These are phyloP conservation scores for Hymenochaete sp. DNA, from an alignment of 1,284 basidiomycete genomes.

Conservation along the genomic window DNA sequence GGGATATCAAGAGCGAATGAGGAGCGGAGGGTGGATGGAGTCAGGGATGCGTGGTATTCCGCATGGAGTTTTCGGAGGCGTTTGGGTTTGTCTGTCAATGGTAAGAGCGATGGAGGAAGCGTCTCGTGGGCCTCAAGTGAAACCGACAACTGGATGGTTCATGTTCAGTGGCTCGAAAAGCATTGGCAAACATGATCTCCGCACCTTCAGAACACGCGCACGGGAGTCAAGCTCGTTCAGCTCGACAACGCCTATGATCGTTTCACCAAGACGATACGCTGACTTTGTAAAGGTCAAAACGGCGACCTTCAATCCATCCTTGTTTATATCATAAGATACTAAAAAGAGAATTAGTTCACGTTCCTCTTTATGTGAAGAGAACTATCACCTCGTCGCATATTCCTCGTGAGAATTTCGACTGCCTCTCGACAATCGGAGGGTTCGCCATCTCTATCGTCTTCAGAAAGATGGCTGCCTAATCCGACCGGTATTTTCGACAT, in stretches of 20 bases:
- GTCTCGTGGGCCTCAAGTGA: conserved; percentile 80
- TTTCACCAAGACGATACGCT: conserved; percentile 84
- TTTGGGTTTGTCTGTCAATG: conserved; percentile 28
- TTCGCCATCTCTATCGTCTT: conserved; percentile 31
- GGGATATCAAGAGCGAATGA: conserved; percentile 87
- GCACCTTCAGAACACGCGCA: conserved; percentile 68
- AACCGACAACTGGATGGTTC: conserved; percentile 56
- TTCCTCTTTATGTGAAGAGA: background rate
- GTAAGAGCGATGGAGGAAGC: conserved; percentile 51
- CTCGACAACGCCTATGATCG: conserved; percentile 79
- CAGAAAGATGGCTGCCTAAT: background rate
- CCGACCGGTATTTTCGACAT: background rate
- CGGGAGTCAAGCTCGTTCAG: conserved; percentile 59
- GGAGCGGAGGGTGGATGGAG: conserved; percentile 60
- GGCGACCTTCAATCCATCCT: conserved; percentile 81
- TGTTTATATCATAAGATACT: conserved; percentile 91
- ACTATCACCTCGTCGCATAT: conserved; percentile 70
- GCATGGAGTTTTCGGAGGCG: conserved; percentile 67
- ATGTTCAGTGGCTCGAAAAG: conserved; percentile 3
- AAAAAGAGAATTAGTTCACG: conserved; percentile 4
- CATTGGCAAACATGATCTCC: conserved; percentile 19
- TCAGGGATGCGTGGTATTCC: conserved; percentile 72
- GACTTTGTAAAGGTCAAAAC: conserved; percentile 87
- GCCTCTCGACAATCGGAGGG: conserved; percentile 76
- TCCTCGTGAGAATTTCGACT: conserved; percentile 83